Evolutionary conservation across 2,329 filamentous ascomycete genomes (phyloP).

Genomic region (Dothideomycetes sp.): DNA sequence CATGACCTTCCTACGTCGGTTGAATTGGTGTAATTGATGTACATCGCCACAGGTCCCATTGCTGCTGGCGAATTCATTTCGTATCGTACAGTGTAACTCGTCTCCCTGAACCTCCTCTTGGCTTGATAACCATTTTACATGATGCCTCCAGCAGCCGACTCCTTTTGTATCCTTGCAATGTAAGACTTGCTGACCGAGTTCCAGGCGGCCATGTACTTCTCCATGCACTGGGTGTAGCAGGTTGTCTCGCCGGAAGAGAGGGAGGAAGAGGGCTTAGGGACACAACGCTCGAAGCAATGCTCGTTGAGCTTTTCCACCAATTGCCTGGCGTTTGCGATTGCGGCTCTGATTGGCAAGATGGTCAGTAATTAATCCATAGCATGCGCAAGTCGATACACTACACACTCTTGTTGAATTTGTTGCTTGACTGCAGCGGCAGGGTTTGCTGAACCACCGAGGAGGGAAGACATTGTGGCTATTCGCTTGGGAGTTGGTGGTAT

Average conservation of each 20-base stretch:
- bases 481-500: background rate
- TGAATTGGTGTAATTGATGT: too few relatives aligned
- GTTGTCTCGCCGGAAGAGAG: constrained; percentile 38
- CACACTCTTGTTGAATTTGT: constrained; percentile 37
- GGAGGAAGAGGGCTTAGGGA: constrained; percentile 40
- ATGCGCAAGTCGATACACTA: too few relatives aligned
- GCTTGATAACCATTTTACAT: constrained; percentile 5
- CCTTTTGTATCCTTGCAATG: constrained; percentile 34
- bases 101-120: background rate
- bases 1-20: too few relatives aligned
- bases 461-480: constrained; percentile 5
- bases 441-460: constrained; percentile 8
- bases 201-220: constrained; percentile 45
- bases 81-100: background rate
- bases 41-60: too few relatives aligned
- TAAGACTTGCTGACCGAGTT: constrained; percentile 41
- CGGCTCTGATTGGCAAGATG: constrained; percentile 18
- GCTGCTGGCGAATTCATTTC: too few relatives aligned
- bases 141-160: constrained; percentile 4
- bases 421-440: constrained; percentile 29
- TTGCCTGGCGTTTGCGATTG: constrained; percentile 38
- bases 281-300: constrained; percentile 45
- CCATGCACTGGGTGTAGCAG: constrained; percentile 42
- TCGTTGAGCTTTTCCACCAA: constrained; percentile 47
- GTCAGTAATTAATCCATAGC: too few relatives aligned